Percentiles rank a stretch among this genome's conserved stretches.
Evolutionary conservation across 768 basidiomycete species (phyloP).

Genomic region (Mycena leptocephala): DNA sequence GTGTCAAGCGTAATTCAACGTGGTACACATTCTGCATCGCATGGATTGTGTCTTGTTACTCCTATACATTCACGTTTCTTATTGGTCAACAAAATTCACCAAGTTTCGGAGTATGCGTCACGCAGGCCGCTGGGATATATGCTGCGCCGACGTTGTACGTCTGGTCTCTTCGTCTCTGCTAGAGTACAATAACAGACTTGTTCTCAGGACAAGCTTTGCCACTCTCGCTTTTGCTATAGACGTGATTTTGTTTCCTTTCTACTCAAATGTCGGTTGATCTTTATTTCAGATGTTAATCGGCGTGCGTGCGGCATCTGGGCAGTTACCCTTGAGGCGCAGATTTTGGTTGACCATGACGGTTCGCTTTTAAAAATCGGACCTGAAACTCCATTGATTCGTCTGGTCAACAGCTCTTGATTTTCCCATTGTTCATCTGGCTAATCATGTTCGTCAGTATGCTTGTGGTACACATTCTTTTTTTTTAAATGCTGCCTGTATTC

Average conservation of each 20-base stretch:
- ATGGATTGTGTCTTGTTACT: constrained; percentile 50
- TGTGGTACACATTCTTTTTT: constrained; percentile 31
- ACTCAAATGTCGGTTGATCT: neutral
- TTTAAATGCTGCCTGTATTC: neutral
- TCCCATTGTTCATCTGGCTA: constrained; percentile 48
- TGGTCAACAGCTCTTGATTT: constrained; percentile 39
- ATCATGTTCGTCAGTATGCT: constrained; percentile 42
- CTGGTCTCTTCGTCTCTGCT: too few species aligned
- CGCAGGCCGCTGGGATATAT: constrained; percentile 51
- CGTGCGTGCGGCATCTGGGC: constrained; percentile 40
- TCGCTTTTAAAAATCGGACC: constrained; percentile 14
- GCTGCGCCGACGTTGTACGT: constrained; percentile 51
- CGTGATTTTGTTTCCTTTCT: constrained; percentile 30
- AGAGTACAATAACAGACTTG: neutral
- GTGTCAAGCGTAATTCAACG: constrained; percentile 49
- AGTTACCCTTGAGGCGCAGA: constrained; percentile 35
- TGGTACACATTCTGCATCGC: constrained; percentile 51
- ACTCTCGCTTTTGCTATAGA: constrained; percentile 49
- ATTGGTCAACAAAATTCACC: constrained; percentile 49
- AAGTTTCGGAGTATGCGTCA: constrained; percentile 41
- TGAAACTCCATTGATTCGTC: neutral
- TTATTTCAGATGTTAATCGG: constrained; percentile 46
- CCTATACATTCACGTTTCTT: constrained; percentile 50
- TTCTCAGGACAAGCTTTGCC: constrained; percentile 42
- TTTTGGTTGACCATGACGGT: constrained; percentile 40